Evolutionary conservation across 805 yeast species (phyloP).

Genomic region (Lachancea nothofagi): DNA sequence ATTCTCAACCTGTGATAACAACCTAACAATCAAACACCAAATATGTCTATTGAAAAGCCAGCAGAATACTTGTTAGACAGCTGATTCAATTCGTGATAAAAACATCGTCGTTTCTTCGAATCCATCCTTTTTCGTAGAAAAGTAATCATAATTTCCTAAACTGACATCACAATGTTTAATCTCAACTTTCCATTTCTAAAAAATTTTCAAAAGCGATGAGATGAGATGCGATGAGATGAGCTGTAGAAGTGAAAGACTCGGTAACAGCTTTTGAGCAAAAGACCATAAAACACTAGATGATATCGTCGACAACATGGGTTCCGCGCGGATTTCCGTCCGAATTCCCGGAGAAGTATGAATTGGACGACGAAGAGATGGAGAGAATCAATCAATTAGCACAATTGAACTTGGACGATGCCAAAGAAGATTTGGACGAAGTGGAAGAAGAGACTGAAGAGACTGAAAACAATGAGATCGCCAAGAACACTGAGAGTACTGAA

Average conservation of each 20-base stretch:
- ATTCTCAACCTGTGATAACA: no score
- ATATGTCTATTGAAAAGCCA: no score
- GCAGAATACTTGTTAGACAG: no score
- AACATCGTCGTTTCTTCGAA: no score
- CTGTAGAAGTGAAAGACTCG: neutral
- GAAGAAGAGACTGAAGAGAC: conserved; percentile 34
- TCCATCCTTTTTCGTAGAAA: no score
- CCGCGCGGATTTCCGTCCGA: conserved; percentile 94
- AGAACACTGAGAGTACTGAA: conserved; percentile 16
- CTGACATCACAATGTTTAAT: conserved; percentile 1
- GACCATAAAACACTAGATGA: conserved; percentile 45
- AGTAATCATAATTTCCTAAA: neutral
- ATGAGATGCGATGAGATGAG: conserved; percentile 13
- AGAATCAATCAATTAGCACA: conserved; percentile 83
- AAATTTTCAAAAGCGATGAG: conserved; percentile 15
- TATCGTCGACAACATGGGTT: conserved; percentile 91
- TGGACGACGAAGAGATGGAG: conserved; percentile 88
- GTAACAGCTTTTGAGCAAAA: neutral
- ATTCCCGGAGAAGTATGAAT: conserved; percentile 81
- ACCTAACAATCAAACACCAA: no score
- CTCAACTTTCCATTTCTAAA: neutral
- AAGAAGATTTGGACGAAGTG: conserved; percentile 56
- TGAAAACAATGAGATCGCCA: conserved; percentile 21
- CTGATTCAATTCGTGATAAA: no score
- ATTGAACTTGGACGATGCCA: conserved; percentile 72